These are phyloP conservation scores for Smallanthus sonchifolius DNA, from an alignment of 129 eudicot genomes.

Conservation along the genomic window DNA sequence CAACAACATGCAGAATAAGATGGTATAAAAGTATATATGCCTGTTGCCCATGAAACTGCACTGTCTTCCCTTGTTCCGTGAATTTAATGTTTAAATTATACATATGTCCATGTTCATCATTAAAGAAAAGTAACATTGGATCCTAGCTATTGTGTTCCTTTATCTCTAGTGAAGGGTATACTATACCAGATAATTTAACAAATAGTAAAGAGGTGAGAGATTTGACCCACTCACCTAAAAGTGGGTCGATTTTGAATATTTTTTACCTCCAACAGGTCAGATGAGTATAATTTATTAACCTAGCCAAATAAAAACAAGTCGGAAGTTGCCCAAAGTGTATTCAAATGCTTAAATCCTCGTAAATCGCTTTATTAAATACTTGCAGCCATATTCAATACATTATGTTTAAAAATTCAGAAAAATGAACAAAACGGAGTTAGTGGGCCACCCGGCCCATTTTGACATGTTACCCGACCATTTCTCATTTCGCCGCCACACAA, in stretches of 20 bases:
- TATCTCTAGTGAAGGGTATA: not conserved
- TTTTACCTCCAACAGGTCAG: not conserved
- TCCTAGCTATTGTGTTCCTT: not conserved
- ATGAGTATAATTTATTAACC: not conserved
- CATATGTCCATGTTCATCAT: not conserved
- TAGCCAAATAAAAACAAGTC: not conserved
- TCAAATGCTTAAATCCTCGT: not conserved
- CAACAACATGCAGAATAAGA: constrained; percentile 3
- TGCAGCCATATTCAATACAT: not conserved
- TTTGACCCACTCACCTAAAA: not conserved
- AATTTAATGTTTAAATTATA: not conserved
- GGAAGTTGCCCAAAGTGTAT: not conserved
- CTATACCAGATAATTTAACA: not conserved
- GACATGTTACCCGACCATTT: not conserved
- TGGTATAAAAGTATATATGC: not conserved
- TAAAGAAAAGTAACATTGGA: not conserved
- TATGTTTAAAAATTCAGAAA: not conserved
- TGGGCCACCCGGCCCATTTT: not conserved
- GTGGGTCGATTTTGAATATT: not conserved
- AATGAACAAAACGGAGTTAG: not conserved
- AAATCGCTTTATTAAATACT: not conserved
- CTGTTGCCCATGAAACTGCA: not conserved
- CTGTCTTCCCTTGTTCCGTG: not conserved
- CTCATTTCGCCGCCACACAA: not conserved
- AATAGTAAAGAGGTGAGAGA: not conserved